Conservation (phyloP, 805 yeast genomes). For the Wickerhamiella azyma region DNA sequence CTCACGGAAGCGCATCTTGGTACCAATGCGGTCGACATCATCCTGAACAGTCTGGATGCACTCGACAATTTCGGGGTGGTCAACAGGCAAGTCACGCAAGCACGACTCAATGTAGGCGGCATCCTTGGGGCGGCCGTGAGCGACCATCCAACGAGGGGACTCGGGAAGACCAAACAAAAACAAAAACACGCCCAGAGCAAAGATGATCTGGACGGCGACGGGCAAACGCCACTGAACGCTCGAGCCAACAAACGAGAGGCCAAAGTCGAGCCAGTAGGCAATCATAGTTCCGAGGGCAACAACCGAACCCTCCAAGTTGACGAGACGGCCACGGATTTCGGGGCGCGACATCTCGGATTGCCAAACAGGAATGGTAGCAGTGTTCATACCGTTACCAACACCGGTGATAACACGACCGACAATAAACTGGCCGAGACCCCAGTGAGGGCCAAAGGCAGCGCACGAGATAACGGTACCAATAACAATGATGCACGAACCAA, state of each 20-base stretch:
- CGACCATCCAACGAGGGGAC: constrained; percentile 72
- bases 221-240: constrained; percentile 62
- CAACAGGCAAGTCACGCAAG: constrained; percentile 22
- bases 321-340: constrained; percentile 52
- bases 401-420: constrained; percentile 63
- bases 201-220: constrained; percentile 54
- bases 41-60: constrained; percentile 14
- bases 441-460: constrained; percentile 33
- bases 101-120: constrained; percentile 37
- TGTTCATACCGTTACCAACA: constrained; percentile 60
- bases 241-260: constrained; percentile 41
- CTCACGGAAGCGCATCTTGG: constrained; percentile 16
- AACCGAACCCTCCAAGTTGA: constrained; percentile 56
- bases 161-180: constrained; percentile 57
- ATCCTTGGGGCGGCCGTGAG: constrained; percentile 41
- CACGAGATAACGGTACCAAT: constrained; percentile 48
- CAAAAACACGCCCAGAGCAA: constrained; percentile 42
- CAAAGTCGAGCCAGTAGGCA: constrained; percentile 67
- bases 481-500: constrained; percentile 43
- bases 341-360: constrained; percentile 64
- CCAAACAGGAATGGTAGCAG: constrained; percentile 74
- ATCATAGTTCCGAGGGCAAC: constrained; percentile 61
- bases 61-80: constrained; percentile 13
- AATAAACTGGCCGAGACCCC: constrained; percentile 52
- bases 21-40: constrained; percentile 17